Conservation (phyloP, 2,329 filamentous ascomycete species). For the Diplodia mutila region DNA sequence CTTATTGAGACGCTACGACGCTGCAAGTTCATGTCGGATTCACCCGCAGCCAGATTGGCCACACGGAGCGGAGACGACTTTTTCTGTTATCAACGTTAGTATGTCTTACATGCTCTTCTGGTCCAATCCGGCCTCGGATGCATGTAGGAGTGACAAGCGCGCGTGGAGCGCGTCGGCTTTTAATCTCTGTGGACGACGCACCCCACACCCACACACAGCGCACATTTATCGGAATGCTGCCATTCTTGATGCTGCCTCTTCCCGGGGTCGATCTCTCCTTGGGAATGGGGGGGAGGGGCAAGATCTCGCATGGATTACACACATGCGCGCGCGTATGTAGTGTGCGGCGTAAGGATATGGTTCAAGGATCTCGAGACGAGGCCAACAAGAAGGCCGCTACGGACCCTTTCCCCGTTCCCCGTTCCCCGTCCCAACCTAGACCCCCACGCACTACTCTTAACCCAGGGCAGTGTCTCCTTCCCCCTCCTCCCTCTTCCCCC, state of each 20-base stretch:
- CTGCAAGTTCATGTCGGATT: no score
- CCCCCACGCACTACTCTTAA: not conserved
- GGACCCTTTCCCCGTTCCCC: conserved; percentile 13
- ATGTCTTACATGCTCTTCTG: not conserved
- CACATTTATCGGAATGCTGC: not conserved
- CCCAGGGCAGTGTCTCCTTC: no score
- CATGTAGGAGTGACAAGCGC: not conserved
- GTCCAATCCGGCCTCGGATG: not conserved
- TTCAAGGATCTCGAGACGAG: conserved; percentile 1
- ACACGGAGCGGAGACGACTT: no score
- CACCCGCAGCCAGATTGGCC: no score
- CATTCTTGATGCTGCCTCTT: not conserved
- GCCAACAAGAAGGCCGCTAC: not conserved
- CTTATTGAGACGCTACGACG: no score
- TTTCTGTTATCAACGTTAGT: not conserved
- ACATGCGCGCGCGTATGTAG: not conserved
- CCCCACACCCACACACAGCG: not conserved
- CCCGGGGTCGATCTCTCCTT: not conserved
- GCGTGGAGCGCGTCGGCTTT: not conserved
- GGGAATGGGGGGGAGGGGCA: not conserved
- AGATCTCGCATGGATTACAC: not conserved
- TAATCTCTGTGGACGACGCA: not conserved
- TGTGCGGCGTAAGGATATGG: not conserved
- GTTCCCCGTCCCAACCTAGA: not conserved
- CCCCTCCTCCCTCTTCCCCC: not conserved